Conservation (phyloP, 495 filamentous ascomycete species). For the Lepidopterella palustris region DNA sequence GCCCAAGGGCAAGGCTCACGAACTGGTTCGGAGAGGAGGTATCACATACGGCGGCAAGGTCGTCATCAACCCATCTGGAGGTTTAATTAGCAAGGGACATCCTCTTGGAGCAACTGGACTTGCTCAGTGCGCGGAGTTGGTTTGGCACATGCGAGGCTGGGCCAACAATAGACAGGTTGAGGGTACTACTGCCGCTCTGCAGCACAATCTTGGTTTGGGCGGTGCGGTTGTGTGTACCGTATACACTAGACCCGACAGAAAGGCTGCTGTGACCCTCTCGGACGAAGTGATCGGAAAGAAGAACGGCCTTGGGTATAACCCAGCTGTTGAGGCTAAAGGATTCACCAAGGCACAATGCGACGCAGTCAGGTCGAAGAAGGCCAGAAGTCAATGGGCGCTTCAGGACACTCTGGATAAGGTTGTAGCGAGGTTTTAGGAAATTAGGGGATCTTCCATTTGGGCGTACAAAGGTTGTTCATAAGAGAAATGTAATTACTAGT, state of each 20-base stretch:
- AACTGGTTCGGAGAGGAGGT: conserved; percentile 79
- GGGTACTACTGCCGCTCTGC: conserved; percentile 65
- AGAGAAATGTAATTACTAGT: not conserved
- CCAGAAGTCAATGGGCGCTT: conserved; percentile 65
- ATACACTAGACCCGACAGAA: conserved; percentile 80
- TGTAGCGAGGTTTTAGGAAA: conserved; percentile 47
- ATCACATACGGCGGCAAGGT: conserved; percentile 88
- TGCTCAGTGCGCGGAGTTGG: conserved; percentile 90
- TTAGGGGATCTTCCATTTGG: not conserved
- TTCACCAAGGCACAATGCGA: conserved; percentile 71
- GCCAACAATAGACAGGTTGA: conserved; percentile 77
- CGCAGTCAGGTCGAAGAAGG: conserved; percentile 62
- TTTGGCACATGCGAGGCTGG: conserved; percentile 96
- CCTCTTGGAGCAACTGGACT: conserved; percentile 88
- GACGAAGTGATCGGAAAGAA: conserved; percentile 53
- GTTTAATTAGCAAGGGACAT: conserved; percentile 93
- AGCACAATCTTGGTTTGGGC: conserved; percentile 91
- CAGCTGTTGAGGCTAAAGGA: conserved; percentile 80
- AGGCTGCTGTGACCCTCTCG: conserved; percentile 49
- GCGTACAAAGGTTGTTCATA: not conserved
- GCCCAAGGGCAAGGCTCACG: conserved; percentile 78
- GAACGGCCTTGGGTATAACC: conserved; percentile 80
- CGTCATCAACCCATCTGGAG: conserved; percentile 89
- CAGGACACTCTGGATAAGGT: conserved; percentile 67
- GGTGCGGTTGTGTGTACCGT: conserved; percentile 88